A percentile compares a stretch with the other conserved stretches of the same genome.
Conservation (phyloP, 208 protist genomes). For the Strigomonas galati region DNA sequence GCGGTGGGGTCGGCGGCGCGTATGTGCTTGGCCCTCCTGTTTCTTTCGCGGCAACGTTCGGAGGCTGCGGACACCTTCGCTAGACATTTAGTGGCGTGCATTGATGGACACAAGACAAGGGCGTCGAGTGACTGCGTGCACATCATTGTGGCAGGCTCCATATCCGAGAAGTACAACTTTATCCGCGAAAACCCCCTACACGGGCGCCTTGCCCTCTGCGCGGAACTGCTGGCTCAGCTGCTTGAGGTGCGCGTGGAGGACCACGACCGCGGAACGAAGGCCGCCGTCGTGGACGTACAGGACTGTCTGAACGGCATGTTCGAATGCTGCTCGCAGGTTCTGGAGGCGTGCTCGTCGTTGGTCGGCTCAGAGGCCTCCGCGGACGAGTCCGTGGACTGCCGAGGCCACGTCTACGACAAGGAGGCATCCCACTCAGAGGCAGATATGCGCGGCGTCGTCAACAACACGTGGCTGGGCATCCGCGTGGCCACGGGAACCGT, state of each 20-base stretch:
- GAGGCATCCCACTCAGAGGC: slow-evolving; percentile 26
- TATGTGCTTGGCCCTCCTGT: too few species aligned
- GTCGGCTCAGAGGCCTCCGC: slow-evolving; percentile 12
- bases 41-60: too few species aligned
- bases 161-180: slow-evolving; percentile 23
- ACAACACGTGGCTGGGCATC: slow-evolving; percentile 89
- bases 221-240: slow-evolving; percentile 33
- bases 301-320: slow-evolving; percentile 21
- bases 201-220: slow-evolving; percentile 63
- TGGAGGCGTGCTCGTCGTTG: slow-evolving; percentile 37
- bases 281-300: too few species aligned
- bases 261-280: too few species aligned
- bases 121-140: not conserved
- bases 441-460: slow-evolving; percentile 83
- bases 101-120: too few species aligned
- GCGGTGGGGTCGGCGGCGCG: too few species aligned
- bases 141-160: not conserved
- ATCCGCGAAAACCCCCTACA: slow-evolving; percentile 64
- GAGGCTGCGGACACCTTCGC: too few species aligned
- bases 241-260: slow-evolving; percentile 5
- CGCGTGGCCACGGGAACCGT: slow-evolving; percentile 52
- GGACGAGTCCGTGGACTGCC: slow-evolving; percentile 75
- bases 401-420: slow-evolving; percentile 81
- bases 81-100: too few species aligned
- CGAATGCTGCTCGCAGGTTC: slow-evolving; percentile 39